Base-by-base conservation (phyloP, 495 filamentous ascomycete genomes). In the Tuber indicum region DNA sequence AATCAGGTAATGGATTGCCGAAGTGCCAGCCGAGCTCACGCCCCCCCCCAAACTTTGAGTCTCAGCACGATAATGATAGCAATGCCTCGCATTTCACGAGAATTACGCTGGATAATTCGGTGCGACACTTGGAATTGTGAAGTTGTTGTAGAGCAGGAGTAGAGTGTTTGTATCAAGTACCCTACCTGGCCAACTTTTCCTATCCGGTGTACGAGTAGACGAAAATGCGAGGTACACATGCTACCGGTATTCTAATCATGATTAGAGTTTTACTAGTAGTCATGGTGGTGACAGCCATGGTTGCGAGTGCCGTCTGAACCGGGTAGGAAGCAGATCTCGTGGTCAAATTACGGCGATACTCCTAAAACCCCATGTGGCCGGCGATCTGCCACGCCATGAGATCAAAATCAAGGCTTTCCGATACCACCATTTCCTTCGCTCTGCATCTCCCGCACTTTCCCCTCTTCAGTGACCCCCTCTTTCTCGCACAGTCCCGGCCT, bases 341-440 rank as follows among this genome's bases (percentile, higher is more conserved):
- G 52, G 26, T 2, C 26, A 16, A 17, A 66, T 23, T 12, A n/a
- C 26, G 10, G 58, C n/a, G 58, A 5, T 66, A 66, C 14, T n/a
- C 6, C 58, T 1, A 12, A 32, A 26, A 3, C 26, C 12, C 14
- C 58, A 66, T 23, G 26, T 66, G n/a, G 10, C 26, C 58, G 58
- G 1, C 58, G 12, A 66, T 66, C 58, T n/a, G 12, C n/a, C 8
- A n/a, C 21, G 23, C 23, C n/a, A 32, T 6, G 58, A 66, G 26
- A 66, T 66, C 58, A 5, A 32, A 32, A 66, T 66, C 26, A 66
- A 32, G 58, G 26, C 58, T 66, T 66, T 32, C 26, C 58, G 4
- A n/a, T 16, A 32, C 32, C 16, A 32, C 58, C 44, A 45, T 79
- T 69, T 39, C 75, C 70, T 42, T 36, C 49, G 36, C 74, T 74